phyloP scores from a whole-genome alignment of 352 stramenopile species.

The Globisporangium acanthophoron region DNA sequence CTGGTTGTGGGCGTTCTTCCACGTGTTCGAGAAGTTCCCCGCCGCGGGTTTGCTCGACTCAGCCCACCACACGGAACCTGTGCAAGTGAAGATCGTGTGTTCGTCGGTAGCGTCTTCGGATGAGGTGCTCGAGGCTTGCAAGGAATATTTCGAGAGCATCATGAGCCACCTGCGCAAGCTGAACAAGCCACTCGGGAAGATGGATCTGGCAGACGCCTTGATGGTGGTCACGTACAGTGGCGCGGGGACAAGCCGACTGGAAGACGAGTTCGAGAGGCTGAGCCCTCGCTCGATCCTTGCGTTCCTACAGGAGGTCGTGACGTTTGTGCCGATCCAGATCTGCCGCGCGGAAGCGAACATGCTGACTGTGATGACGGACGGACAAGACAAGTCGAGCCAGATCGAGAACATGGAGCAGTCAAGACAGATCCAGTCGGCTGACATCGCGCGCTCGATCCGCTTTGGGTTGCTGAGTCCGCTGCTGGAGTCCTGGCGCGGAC shows the following conservation, averaged over 20 bases:
- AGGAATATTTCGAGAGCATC: conserved; percentile 25
- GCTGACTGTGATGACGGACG: conserved; percentile 49
- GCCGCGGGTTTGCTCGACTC: conserved; percentile 3
- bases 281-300: background rate
- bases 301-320: conserved; percentile 47
- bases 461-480: conserved; percentile 13
- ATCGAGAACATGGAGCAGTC: conserved; percentile 17
- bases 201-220: conserved; percentile 19
- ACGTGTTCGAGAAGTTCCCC: conserved; percentile 49
- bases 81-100: conserved; percentile 16
- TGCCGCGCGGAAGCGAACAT: conserved; percentile 60
- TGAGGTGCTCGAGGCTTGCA: background rate
- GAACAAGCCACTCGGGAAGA: conserved; percentile 49
- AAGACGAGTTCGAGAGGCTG: no score
- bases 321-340: conserved; percentile 70
- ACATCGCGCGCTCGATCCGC: conserved; percentile 38
- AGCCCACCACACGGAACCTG: no score
- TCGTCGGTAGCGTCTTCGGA: conserved; percentile 1
- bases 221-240: conserved; percentile 2
- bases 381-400: conserved; percentile 28
- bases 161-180: conserved; percentile 51
- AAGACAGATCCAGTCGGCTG: conserved; percentile 14
- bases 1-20: conserved; percentile 21
- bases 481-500: conserved; percentile 13
- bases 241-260: no score